Conservation (phyloP, 331 rosid genomes). For the Pyracantha coccinea region DNA sequence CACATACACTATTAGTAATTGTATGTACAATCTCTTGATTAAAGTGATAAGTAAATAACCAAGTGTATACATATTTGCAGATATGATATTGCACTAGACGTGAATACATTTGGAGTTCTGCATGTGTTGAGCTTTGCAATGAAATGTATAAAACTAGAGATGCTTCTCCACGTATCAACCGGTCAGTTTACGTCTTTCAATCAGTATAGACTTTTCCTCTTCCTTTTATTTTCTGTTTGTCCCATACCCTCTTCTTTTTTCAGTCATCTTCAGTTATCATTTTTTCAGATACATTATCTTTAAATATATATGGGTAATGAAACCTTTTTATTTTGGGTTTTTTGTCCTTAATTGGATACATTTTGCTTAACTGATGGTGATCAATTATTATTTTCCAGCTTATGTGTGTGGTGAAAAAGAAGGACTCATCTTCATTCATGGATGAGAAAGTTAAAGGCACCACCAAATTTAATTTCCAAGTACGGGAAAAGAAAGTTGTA, state of each 20-base stretch:
- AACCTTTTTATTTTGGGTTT: neutral
- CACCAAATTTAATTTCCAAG: neutral
- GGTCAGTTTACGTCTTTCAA: conserved; percentile 14
- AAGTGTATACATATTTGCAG: neutral
- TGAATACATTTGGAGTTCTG: conserved; percentile 52
- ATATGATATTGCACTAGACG: conserved; percentile 56
- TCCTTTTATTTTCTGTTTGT: too few species aligned
- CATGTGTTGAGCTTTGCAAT: conserved; percentile 47
- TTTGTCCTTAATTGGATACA: neutral
- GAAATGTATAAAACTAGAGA: conserved; percentile 33
- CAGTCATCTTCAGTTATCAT: too few species aligned
- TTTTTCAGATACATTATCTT: too few species aligned
- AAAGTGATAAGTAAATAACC: too few species aligned
- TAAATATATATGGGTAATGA: too few species aligned
- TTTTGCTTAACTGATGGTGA: neutral
- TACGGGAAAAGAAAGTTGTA: conserved; percentile 9
- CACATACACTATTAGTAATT: too few species aligned
- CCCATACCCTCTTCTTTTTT: too few species aligned
- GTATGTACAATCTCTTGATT: too few species aligned
- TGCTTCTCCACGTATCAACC: conserved; percentile 53
- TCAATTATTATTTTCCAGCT: conserved; percentile 25
- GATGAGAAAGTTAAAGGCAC: conserved; percentile 2
- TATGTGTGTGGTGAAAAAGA: conserved; percentile 62
- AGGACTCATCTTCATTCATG: conserved; percentile 26
- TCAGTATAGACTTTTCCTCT: neutral